These are phyloP conservation scores for Heliamphora pulchella DNA, from an alignment of 179 eudicot genomes.

Conservation along the genomic window DNA sequence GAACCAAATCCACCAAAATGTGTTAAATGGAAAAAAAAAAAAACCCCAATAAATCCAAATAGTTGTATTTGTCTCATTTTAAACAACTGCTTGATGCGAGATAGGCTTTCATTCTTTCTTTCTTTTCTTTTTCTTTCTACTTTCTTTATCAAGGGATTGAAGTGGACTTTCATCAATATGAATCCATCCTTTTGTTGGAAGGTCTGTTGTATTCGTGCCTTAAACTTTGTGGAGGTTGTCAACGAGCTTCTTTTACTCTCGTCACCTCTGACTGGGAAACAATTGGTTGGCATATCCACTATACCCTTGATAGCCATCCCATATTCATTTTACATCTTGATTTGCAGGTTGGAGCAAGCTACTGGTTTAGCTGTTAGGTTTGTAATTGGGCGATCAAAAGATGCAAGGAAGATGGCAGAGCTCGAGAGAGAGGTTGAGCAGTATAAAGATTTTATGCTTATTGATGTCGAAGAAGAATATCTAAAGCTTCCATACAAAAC, in stretches of 20 bases:
- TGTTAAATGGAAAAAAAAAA: not conserved
- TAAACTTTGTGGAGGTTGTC: not conserved
- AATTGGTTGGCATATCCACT: no score
- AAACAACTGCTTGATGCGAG: no score
- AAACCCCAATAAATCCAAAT: no score
- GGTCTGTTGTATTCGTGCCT: no score
- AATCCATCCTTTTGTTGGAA: no score
- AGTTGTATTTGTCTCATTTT: not conserved
- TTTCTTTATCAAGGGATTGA: no score
- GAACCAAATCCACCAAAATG: no score
- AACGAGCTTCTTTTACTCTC: not conserved
- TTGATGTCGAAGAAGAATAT: slow-evolving; percentile 53
- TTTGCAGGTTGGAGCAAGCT: slow-evolving; percentile 57
- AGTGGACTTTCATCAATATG: no score
- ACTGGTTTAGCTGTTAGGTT: slow-evolving; percentile 70
- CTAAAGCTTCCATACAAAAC: slow-evolving; percentile 53
- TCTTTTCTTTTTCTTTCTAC: no score
- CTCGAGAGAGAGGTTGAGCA: slow-evolving; percentile 47
- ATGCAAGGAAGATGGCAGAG: slow-evolving; percentile 43
- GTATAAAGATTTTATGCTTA: slow-evolving; percentile 56
- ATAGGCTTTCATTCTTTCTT: no score
- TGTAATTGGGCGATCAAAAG: slow-evolving; percentile 56
- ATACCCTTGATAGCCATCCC: not conserved
- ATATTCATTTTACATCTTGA: slow-evolving; percentile 7
- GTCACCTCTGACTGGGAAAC: no score